Conservation (phyloP, 495 filamentous ascomycete genomes). For the Aspergillus kassunensis region DNA sequence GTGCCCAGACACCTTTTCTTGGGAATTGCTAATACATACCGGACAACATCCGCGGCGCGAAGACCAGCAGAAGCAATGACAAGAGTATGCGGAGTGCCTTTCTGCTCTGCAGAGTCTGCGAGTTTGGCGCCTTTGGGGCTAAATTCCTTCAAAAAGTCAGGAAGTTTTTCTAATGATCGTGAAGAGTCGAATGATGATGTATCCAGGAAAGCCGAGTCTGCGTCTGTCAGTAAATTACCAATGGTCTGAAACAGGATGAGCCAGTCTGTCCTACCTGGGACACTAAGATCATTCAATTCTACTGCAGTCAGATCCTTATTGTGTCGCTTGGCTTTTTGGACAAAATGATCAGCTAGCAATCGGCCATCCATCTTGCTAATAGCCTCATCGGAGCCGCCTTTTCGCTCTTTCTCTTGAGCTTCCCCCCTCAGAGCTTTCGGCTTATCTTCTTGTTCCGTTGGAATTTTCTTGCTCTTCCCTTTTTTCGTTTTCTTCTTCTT, state of each 20-base stretch:
- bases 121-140: conserved; percentile 48
- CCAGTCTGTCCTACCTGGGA: conserved; percentile 61
- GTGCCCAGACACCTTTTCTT: neutral
- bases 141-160: conserved; percentile 70
- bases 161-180: conserved; percentile 64
- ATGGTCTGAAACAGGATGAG: neutral
- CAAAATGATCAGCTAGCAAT: conserved; percentile 81
- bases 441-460: conserved; percentile 43
- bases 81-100: conserved; percentile 82
- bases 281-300: conserved; percentile 75
- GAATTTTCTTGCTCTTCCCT: conserved; percentile 43
- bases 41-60: conserved; percentile 72
- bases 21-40: conserved; percentile 40
- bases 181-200: conserved; percentile 65
- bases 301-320: conserved; percentile 73
- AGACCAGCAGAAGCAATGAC: conserved; percentile 75
- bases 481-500: conserved; percentile 47
- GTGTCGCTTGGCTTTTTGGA: conserved; percentile 72
- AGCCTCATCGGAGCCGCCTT: conserved; percentile 68
- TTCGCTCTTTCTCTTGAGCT: conserved; percentile 57
- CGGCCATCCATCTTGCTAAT: conserved; percentile 77
- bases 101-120: conserved; percentile 57
- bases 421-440: conserved; percentile 41
- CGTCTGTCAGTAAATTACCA: conserved; percentile 14
- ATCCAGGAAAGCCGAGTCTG: conserved; percentile 60